Base-by-base conservation (phyloP, 2,329 filamentous ascomycete species). In the Talaromyces sp. region DNA sequence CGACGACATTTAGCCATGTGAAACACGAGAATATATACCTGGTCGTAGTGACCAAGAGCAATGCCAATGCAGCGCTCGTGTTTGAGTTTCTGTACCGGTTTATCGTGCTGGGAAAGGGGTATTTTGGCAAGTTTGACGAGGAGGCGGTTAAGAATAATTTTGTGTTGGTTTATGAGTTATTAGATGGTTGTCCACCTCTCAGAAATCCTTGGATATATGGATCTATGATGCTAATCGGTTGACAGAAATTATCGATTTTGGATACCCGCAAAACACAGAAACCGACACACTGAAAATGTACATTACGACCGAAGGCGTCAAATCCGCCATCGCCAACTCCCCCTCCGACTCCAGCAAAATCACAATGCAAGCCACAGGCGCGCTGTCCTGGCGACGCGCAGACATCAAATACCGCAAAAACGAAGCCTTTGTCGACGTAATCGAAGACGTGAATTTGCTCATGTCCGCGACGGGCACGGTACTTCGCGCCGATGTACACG, bases 121-220 rank as follows among this genome's bases (percentile, higher is more conserved):
- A 99, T 81, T 99, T 99, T 84, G 94, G 91, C 76, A 98, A 98
- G 80, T 97, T 99, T 75, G 95, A 99, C 75, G 95, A 99, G 84
- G 95, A 99, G 82, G 93, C 95, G 65, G 94, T 99, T 72, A 99
- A 99, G 89, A 98, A 97, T 82, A 99, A 99, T 83, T 99, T 99
- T 82, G 95, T 99, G 69, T 84, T 99, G 70, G 93, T 99, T 45
- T 99, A 99, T 80, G 95, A 99, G 84, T 86, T 99, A 65, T 82
- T 99, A 64, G 95, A 99, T 79, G 92, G 92, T 95, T 75, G 82
- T 22, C 8, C 47, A 35, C 63, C 64, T 37, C 64, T 49, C 37
- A 31, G 0, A 31, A 6, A 6, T 8, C 27, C 27, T 31, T 27
- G 27, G 27, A 6, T 31, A 6, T 37, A 10, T 13, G 45, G 33